Percentiles rank a stretch among this genome's conserved stretches.
Evolutionary conservation across 257 asterid species (phyloP).

Genomic region (Nicotiana obtusifolia): DNA sequence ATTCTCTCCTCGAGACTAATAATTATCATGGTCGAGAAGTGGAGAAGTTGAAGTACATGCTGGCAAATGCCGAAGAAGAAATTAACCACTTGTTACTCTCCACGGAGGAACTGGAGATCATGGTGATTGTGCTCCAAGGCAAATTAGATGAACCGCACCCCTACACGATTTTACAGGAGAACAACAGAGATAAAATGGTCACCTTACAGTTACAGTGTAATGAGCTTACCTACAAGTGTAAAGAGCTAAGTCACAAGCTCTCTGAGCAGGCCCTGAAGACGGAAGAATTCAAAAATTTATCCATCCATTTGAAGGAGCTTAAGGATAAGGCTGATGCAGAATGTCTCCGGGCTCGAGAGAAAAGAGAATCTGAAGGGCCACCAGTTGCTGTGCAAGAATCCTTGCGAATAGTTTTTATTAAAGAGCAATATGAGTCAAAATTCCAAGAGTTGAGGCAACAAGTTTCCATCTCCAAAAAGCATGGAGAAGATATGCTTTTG

Average conservation of each 20-base stretch:
- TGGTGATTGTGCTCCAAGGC: slow-evolving; percentile 38
- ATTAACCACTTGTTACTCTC: slow-evolving; percentile 29
- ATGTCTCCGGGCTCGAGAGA: slow-evolving; percentile 42
- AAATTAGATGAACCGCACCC: slow-evolving; percentile 49
- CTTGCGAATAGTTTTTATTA: slow-evolving; percentile 80
- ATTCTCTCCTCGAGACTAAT: slow-evolving; percentile 29
- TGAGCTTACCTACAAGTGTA: slow-evolving; percentile 51
- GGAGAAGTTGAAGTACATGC: slow-evolving; percentile 30
- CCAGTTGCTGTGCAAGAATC: slow-evolving; percentile 63
- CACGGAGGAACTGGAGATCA: slow-evolving; percentile 63
- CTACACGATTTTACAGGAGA: slow-evolving; percentile 29
- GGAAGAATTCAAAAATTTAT: slow-evolving; percentile 69
- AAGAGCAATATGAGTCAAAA: slow-evolving; percentile 81
- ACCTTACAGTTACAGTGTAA: slow-evolving; percentile 37
- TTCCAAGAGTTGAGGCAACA: slow-evolving; percentile 79
- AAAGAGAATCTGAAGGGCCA: slow-evolving; percentile 56
- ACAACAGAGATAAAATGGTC: slow-evolving; percentile 36
- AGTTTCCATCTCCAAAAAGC: slow-evolving; percentile 66
- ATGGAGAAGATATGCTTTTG: slow-evolving; percentile 93
- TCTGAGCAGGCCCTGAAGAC: slow-evolving; percentile 65
- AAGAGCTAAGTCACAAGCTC: slow-evolving; percentile 55
- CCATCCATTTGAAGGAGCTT: slow-evolving; percentile 74
- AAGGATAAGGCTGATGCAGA: slow-evolving; percentile 86
- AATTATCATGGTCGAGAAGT: slow-evolving; percentile 31
- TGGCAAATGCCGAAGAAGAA: slow-evolving; percentile 49